Conservation (phyloP, 176 grass and related monocot species). For the Tillandsia fasciculata region DNA sequence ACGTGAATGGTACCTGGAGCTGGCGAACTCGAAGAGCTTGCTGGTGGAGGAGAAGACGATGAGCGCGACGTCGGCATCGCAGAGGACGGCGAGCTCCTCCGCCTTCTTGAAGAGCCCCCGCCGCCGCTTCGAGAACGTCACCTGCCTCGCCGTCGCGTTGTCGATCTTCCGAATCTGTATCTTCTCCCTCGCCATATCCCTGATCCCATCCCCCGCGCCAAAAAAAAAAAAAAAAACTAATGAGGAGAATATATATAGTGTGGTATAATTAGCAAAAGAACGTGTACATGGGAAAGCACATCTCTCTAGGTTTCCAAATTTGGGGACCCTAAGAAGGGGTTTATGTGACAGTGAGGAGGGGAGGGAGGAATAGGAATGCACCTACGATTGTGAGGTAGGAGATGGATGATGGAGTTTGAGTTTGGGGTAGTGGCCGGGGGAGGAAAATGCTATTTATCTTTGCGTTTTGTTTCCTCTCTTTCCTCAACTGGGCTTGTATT, state of each 20-base stretch:
- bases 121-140: conserved; percentile 77
- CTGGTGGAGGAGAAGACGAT: conserved; percentile 71
- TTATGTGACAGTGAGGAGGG: neutral
- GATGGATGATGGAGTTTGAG: neutral
- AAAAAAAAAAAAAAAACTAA: neutral
- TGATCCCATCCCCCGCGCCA: neutral
- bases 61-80: conserved; percentile 68
- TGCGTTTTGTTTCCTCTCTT: neutral
- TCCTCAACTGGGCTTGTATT: neutral
- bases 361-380: neutral
- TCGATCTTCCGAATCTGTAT: conserved; percentile 68
- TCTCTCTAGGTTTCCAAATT: neutral
- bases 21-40: conserved; percentile 55
- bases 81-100: conserved; percentile 73
- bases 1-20: conserved; percentile 34
- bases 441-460: too few species aligned
- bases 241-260: neutral
- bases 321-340: neutral
- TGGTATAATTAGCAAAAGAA: neutral
- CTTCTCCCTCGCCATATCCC: conserved; percentile 54
- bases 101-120: conserved; percentile 83
- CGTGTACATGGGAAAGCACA: neutral
- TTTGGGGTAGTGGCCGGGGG: neutral
- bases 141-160: conserved; percentile 57
- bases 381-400: neutral